Evolutionary conservation across 208 protist species (phyloP).

Genomic region (Leishmania martiniquensis): DNA sequence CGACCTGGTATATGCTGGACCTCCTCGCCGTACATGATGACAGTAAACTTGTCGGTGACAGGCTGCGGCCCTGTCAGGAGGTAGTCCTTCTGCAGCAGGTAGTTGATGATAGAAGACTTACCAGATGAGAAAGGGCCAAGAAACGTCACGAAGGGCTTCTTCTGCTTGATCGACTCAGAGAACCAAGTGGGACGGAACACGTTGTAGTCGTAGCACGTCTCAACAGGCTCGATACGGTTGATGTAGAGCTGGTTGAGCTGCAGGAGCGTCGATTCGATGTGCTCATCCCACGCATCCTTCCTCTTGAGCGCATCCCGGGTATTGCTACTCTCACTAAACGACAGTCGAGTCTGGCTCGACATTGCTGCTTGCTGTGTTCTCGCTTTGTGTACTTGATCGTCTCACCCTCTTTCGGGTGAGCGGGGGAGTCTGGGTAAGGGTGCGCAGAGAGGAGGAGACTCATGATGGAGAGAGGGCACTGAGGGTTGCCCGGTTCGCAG

Average conservation of each 20-base stretch:
- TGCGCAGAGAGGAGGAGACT: no score
- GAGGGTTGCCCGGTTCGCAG: no score
- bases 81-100: slow-evolving; percentile 83
- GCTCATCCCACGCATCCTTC: slow-evolving; percentile 68
- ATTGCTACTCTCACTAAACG: neutral
- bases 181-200: slow-evolving; percentile 70
- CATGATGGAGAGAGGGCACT: no score
- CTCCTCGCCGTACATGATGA: slow-evolving; percentile 92
- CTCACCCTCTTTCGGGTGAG: neutral
- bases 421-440: neutral
- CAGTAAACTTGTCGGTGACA: slow-evolving; percentile 95
- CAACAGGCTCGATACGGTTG: slow-evolving; percentile 64
- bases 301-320: slow-evolving; percentile 9
- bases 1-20: slow-evolving; percentile 86
- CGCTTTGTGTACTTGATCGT: neutral
- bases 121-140: slow-evolving; percentile 90
- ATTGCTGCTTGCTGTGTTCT: neutral
- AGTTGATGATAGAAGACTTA: slow-evolving; percentile 96
- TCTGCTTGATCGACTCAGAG: slow-evolving; percentile 70
- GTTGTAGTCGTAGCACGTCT: slow-evolving; percentile 72
- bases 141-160: slow-evolving; percentile 84
- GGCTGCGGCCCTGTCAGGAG: slow-evolving; percentile 95
- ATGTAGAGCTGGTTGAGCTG: slow-evolving; percentile 63
- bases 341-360: neutral
- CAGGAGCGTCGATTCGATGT: slow-evolving; percentile 54